A percentile compares a stretch with the other conserved stretches of the same genome.
Evolutionary conservation across 2,329 filamentous ascomycete genomes (phyloP).

Genomic region (Parafenestella ontariensis): DNA sequence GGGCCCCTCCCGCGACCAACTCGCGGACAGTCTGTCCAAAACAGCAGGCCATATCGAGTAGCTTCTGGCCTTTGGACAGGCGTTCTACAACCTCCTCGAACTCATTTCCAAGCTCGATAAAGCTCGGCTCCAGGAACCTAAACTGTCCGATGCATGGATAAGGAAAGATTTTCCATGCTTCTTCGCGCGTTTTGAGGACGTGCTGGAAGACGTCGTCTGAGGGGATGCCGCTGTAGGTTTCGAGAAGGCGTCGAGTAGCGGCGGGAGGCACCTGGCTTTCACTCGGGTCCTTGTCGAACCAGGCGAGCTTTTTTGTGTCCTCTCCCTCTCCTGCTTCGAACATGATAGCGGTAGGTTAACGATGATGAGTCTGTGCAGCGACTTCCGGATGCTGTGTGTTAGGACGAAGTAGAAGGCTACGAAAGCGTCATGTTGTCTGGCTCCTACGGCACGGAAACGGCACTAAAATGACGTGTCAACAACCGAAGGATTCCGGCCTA

Average conservation of each 20-base stretch:
- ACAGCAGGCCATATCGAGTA: constrained; percentile 55
- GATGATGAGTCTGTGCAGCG: background rate
- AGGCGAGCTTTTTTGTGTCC: constrained; percentile 16
- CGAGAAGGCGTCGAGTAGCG: constrained; percentile 40
- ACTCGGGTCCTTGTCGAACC: constrained; percentile 35
- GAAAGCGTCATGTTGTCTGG: too few species aligned
- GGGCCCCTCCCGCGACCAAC: constrained; percentile 49
- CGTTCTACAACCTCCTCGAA: constrained; percentile 38
- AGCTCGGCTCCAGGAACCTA: constrained; percentile 38
- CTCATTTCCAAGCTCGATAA: constrained; percentile 21
- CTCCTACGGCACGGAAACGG: background rate
- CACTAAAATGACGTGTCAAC: background rate
- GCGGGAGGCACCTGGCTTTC: constrained; percentile 29
- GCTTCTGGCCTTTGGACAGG: constrained; percentile 32
- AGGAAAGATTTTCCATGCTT: constrained; percentile 34
- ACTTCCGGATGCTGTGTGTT: background rate
- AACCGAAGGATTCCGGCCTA: background rate
- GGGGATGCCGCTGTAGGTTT: constrained; percentile 47
- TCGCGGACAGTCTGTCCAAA: constrained; percentile 54
- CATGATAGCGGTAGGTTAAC: constrained; percentile 3
- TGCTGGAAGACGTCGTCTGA: constrained; percentile 41
- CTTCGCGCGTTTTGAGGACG: constrained; percentile 35
- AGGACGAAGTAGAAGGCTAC: background rate
- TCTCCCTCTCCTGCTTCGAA: background rate
- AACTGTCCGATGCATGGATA: constrained; percentile 46